These are phyloP conservation scores for Fallopia convolvulus DNA, from an alignment of 148 eudicot genomes.

Conservation along the genomic window DNA sequence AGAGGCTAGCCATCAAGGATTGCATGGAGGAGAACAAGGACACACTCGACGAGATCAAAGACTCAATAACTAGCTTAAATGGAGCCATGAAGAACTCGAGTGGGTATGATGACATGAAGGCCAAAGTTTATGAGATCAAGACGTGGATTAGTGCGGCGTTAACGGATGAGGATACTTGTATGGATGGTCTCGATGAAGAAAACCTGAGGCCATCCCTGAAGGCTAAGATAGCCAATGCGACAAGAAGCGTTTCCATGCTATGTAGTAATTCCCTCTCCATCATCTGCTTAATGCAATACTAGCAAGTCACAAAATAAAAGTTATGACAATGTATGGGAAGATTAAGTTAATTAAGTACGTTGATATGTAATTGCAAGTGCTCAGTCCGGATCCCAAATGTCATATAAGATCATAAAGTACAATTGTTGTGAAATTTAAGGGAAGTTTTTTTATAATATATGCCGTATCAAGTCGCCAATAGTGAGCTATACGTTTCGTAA, in stretches of 20 bases:
- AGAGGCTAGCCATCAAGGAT: not conserved
- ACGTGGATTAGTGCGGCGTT: conserved; percentile 6
- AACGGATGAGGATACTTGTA: not conserved
- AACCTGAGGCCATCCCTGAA: not conserved
- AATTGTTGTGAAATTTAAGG: no score
- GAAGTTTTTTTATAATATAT: no score
- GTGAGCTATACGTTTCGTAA: no score
- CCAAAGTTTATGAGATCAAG: not conserved
- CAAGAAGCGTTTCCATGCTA: not conserved
- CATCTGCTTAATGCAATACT: not conserved
- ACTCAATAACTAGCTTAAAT: not conserved
- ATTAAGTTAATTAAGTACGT: not conserved
- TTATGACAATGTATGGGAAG: not conserved
- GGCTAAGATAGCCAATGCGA: not conserved
- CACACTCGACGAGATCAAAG: not conserved
- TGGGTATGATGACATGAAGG: not conserved
- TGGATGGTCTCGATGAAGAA: not conserved
- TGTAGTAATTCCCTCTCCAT: conserved; percentile 1
- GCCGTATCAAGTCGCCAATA: no score
- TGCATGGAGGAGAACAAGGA: conserved; percentile 5
- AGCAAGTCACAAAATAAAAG: not conserved
- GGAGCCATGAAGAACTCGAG: not conserved
- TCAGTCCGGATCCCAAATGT: not conserved
- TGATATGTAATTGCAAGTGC: not conserved
- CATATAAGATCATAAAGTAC: no score